A percentile compares a stretch with the other conserved stretches of the same genome.
Evolutionary conservation across 164 flowering plant species (phyloP).

Genomic region (Nymphaea colorata): DNA sequence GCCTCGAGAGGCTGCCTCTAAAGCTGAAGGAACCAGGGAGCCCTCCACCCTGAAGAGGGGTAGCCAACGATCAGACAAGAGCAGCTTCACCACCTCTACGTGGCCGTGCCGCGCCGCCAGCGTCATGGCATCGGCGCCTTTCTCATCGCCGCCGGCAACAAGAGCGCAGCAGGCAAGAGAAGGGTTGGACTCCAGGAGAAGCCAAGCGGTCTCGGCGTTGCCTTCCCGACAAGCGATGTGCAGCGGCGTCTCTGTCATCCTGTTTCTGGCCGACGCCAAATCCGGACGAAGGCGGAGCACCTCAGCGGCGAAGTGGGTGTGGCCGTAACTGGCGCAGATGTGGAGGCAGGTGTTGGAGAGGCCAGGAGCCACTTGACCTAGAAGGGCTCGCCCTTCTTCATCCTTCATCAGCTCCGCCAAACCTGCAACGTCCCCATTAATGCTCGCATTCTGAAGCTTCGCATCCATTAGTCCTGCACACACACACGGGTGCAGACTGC

Average conservation of each 20-base stretch:
- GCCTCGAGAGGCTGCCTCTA: too few relatives aligned
- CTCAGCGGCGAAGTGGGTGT: not conserved
- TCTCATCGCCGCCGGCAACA: too few relatives aligned
- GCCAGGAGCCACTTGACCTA: not conserved
- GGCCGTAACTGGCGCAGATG: not conserved
- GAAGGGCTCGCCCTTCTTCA: not conserved
- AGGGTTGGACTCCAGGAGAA: not conserved
- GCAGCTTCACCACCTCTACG: not conserved
- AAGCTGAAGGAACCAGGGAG: too few relatives aligned
- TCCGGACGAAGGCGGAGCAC: not conserved
- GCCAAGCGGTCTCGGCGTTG: not conserved
- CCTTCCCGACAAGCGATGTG: constrained; percentile 1
- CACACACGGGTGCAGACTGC: not conserved
- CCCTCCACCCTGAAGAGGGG: too few relatives aligned
- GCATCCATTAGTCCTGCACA: not conserved
- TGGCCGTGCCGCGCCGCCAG: not conserved
- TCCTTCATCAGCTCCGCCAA: not conserved
- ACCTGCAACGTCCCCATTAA: not conserved
- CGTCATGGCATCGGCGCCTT: not conserved
- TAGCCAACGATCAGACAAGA: not conserved
- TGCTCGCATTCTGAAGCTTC: not conserved
- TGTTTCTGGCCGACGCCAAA: not conserved
- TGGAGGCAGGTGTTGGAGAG: not conserved
- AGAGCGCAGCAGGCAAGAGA: not conserved
- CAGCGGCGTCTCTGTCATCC: not conserved